Base-by-base conservation (phyloP, 2,329 filamentous ascomycete species). In the Aspergillus amoenus region DNA sequence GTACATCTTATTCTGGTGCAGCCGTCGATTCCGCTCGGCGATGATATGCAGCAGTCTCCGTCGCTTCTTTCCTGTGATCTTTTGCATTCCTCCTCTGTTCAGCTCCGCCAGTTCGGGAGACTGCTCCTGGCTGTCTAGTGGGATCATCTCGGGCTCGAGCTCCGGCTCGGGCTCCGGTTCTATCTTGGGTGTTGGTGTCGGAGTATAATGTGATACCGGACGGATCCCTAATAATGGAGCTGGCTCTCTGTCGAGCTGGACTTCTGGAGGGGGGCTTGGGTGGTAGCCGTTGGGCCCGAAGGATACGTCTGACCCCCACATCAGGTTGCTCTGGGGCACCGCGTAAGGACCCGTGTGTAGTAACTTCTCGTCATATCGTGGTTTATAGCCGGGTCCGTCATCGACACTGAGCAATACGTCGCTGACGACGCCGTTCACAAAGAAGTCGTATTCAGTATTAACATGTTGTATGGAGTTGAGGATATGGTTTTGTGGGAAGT, bases 1-100 rank as follows among this genome's bases (percentile, higher is more conserved):
- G 40, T 57, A 57, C 49, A 57, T 49, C 9, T 54, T 52, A 27
- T 57, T 57, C 50, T 57, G 55, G 12, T 37, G 48, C 12, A 52
- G 55, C 9, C 55, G 55, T 24, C 55, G 17, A n/a, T 57, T 57
- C 8, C 55, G 44, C 45, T 57, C 55, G 2, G 55, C 55, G 34
- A 57, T 54, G 39, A 57, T 57, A n/a, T 57, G 55, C 6, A 57
- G 50, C 0, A 57, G 50, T 9, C 55, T 17, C 22, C 55, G 30
- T 4, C 55, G 55, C 18, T 54, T 57, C 50, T 57, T 57, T 6
- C 55, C 43, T 13, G 44, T 53, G 12, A 47, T 57, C n/a, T 44
- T 55, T 30, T 55, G 53, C 11, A 43, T 34, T 24, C 39, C 53
- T 5, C 27, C n/a, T 5, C 21, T 39, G 17, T 13, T 50, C 1